Base-by-base conservation (phyloP, 108 stramenopile genomes). In the Fragilariopsis cylindrus region DNA sequence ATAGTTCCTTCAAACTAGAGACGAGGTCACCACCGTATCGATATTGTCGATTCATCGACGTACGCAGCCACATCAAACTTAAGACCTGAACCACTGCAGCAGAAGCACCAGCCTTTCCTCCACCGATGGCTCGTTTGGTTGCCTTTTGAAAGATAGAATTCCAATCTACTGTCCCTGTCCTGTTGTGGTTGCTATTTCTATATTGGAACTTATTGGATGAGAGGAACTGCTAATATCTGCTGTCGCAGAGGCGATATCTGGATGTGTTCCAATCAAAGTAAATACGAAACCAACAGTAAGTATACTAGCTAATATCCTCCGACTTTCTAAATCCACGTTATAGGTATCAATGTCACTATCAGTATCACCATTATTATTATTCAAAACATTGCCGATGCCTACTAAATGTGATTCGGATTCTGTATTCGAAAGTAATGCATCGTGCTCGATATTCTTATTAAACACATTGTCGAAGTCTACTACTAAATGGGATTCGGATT, bases 1-100 rank as follows among this genome's bases (percentile, higher is more conserved):
- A 98, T 56, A 98, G 65, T 60, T 79, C 77, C 47, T 87, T 76
- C 9, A 97, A 71, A n/a, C 86, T 85, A 8, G 77, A 72, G 18
- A 16, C 46, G 13, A 94, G 72, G 48, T 82, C 82, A 16, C 93
- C 93, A 19, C 93, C 93, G 71, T 90, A 90, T 39, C 90, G 81
- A 82, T 94, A 94, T 69, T 94, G 93, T 60, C 89, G 87, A 72
- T 94, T 97, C 86, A 97, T 94, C 50, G 89, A 77, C 1, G 99
- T 99, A 13, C 99, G 84, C 47, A 99, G 70, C 99, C 99, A 99
- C 99, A 99, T 99, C 57, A 99, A 86, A 43, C 85, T 80, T 55
- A 79, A 69, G 15, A 99, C 98, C 81, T 97, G 94, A 21, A 92
- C 81, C 12, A 93, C 89, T 19, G 92, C 87, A 42, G 96, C 96